Percentiles rank a stretch among this genome's conserved stretches.
These are phyloP conservation scores for Lumnitzera littorea DNA, from an alignment of 345 rosid species.

Conservation along the genomic window DNA sequence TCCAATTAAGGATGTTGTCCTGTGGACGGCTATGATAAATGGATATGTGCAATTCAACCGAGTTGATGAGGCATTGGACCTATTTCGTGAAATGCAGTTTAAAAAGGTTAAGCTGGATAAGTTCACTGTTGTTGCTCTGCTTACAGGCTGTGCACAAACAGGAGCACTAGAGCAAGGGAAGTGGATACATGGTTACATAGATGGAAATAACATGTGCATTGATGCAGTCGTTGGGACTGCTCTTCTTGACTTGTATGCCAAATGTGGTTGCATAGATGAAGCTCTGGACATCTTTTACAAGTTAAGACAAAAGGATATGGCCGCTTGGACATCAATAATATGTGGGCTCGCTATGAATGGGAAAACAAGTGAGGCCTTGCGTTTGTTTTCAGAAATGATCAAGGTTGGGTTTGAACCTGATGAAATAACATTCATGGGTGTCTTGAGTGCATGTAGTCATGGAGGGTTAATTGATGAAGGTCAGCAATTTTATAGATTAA, in stretches of 20 bases:
- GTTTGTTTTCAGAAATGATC: constrained; percentile 53
- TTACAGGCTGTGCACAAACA: constrained; percentile 65
- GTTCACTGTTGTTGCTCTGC: constrained; percentile 55
- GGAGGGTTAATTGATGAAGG: constrained; percentile 76
- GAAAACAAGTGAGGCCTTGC: constrained; percentile 40
- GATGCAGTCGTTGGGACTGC: constrained; percentile 64
- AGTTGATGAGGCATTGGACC: constrained; percentile 46
- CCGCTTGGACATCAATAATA: constrained; percentile 73
- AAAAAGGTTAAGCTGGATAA: constrained; percentile 48
- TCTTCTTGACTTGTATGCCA: constrained; percentile 72
- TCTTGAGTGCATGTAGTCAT: constrained; percentile 75
- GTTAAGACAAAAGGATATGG: constrained; percentile 39
- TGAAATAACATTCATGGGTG: constrained; percentile 59
- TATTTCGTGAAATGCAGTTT: constrained; percentile 56
- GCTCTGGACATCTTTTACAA: constrained; percentile 49
- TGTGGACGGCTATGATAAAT: constrained; percentile 89
- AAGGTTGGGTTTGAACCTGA: constrained; percentile 38
- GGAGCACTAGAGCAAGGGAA: constrained; percentile 79
- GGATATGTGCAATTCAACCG: constrained; percentile 66
- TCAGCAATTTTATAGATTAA: constrained; percentile 37
- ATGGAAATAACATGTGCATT: constrained; percentile 33
- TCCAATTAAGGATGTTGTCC: constrained; percentile 54
- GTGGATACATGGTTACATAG: constrained; percentile 65
- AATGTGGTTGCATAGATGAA: constrained; percentile 57
- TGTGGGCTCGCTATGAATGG: constrained; percentile 72